Base-by-base conservation (phyloP, 805 yeast genomes). In the Cyberlindnera euphorbiiphila region DNA sequence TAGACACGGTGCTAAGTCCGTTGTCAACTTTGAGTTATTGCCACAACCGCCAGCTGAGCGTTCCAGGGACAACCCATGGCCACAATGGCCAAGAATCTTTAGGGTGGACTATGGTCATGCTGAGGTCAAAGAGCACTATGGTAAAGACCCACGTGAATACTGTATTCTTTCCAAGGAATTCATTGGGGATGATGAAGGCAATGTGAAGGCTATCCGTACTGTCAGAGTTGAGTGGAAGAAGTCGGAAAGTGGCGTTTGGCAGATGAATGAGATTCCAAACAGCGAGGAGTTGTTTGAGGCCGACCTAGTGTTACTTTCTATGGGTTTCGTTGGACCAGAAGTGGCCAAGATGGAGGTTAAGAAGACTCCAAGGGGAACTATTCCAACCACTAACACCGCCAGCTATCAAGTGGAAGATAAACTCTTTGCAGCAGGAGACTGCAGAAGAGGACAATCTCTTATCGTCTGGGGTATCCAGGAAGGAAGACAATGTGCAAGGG, bases 391-490 rank as follows among this genome's bases (percentile, higher is more conserved):
- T 24, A 51, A 57, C 31, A 66, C 75, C 30, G 78, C 91, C 12
- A 62, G 72, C 25, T 91, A 91, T 74, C 71, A 74, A 43, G 88
- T 86, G 40, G 66, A 66, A 10, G 83, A 72, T 42, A 88, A 87
- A 52, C 57, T 88, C 43, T 91, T 89, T 57, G 86, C 96, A 33
- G 97, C 98, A 34, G 98, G 98, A 66, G 98, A 91, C 65, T 93
- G 98, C 69, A 84, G 98, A 72, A 81, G 98, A 68, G 98, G 98
- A 20, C 98, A 91, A 71, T 86, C 96, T 3, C 76, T 91, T 62
- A 91, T 91, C 61, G 98, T 91, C 39, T 93, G 98, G 98, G 98
- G 98, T 68, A 91, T 91, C 53, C 98, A 93, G 68, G 98, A 91
- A 68, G 98, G 98, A 50, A 81, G 98, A 71, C 96, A 91, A 66